Percentiles rank a stretch among this genome's conserved stretches.
phyloP scores from a whole-genome alignment of 495 filamentous ascomycete genomes.

The Letharia lupina region DNA sequence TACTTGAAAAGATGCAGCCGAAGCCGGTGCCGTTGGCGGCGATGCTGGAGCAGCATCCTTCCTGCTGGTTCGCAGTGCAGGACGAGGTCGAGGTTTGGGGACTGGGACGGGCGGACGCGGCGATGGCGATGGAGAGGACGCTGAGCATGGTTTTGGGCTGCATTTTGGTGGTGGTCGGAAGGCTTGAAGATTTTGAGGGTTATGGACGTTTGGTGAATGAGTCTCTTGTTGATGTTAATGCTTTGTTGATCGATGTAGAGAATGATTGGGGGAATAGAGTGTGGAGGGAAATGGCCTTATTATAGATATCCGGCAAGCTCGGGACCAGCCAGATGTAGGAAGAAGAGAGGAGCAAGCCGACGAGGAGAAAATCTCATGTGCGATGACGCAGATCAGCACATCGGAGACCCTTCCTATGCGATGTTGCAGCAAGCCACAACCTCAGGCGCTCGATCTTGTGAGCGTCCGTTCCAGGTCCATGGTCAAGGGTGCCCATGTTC shows the following conservation, averaged over 20 bases:
- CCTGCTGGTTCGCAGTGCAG: not conserved
- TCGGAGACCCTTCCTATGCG: not conserved
- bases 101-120: not conserved
- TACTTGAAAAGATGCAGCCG: not conserved
- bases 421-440: not conserved
- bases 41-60: not conserved
- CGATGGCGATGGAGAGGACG: conserved; percentile 1
- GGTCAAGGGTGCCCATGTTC: not conserved
- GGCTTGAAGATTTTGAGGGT: not conserved
- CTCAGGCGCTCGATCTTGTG: not conserved
- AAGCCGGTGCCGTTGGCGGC: not conserved
- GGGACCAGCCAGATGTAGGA: not conserved
- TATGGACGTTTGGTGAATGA: not conserved
- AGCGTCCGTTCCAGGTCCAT: not conserved
- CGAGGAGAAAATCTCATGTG: not conserved
- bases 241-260: not conserved
- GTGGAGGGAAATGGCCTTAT: not conserved
- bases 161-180: not conserved
- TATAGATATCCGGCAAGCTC: not conserved
- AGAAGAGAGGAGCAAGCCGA: not conserved
- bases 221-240: not conserved
- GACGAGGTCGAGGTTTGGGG: not conserved
- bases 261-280: not conserved
- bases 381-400: not conserved
- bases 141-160: not conserved